Base-by-base conservation (phyloP, 1,284 basidiomycete genomes). In the Gymnopus androsaceus region DNA sequence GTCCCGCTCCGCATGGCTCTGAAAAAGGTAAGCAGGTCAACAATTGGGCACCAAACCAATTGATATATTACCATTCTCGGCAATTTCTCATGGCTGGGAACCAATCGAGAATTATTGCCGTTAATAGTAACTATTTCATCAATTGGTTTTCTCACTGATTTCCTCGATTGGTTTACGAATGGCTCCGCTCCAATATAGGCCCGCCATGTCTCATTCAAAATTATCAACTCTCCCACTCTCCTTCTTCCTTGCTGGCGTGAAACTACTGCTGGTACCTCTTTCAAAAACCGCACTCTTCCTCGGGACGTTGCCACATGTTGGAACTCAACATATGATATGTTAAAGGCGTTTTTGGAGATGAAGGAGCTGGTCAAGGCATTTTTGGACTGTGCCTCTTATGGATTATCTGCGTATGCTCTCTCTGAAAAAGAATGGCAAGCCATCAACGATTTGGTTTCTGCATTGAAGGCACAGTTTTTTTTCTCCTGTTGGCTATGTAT, bases 151-250 rank as follows among this genome's bases (percentile, higher is more conserved):
- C n/a, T n/a, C n/a, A n/a, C n/a, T n/a, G n/a, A n/a, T n/a, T n/a
- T n/a, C n/a, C n/a, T n/a, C n/a, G n/a, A n/a, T n/a, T n/a, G n/a
- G n/a, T n/a, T n/a, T n/a, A n/a, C n/a, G n/a, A n/a, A n/a, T n/a
- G n/a, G n/a, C n/a, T n/a, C n/a, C n/a, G n/a, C n/a, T n/a, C n/a
- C n/a, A n/a, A n/a, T n/a, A n/a, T n/a, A n/a, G n/a, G n/a, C n/a
- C n/a, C n/a, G n/a, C 19, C 34, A 34, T 21, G 27, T 70, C 1
- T 47, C 67, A 2, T 69, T 59, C 58, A 66, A 63, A 33, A 67
- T 69, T 21, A 64, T 67, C 14, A 50, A 70, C 60, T 75, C 69
- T 0, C 64, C 64, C 0, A 76, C 72, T 2, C 57, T 63, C 12
- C 55, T 71, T 4, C 64, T 73, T 0, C 73, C 70, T 0, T 54